A percentile compares a stretch with the other conserved stretches of the same genome.
These are phyloP conservation scores for Grosmannia clavigera DNA, from an alignment of 2,329 filamentous ascomycete species.

Conservation along the genomic window DNA sequence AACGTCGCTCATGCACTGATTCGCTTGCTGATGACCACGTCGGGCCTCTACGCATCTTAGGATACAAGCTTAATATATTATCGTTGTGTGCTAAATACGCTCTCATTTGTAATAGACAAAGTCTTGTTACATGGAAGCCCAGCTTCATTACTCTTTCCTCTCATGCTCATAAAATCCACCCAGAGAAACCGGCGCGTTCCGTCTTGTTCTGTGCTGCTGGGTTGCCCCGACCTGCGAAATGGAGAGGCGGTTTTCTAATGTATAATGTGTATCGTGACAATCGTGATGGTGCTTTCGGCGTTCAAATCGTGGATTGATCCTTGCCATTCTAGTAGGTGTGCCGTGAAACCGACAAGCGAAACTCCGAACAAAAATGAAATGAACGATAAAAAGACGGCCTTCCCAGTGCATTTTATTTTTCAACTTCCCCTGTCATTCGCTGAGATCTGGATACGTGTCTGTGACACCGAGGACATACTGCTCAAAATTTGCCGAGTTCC, in stretches of 20 bases:
- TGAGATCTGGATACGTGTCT: constrained; percentile 22
- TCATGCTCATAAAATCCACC: not conserved
- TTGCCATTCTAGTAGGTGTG: not conserved
- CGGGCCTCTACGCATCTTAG: no score
- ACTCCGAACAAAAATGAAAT: not conserved
- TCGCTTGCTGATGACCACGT: not conserved
- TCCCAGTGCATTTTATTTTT: not conserved
- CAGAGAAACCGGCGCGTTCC: not conserved
- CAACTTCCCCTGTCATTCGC: not conserved
- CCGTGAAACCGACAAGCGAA: constrained; percentile 1
- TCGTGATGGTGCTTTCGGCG: not conserved
- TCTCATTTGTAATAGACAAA: no score
- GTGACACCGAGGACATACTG: constrained; percentile 6
- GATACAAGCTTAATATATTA: no score
- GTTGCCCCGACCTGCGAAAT: constrained; percentile 1
- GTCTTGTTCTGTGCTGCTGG: not conserved
- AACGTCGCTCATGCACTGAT: not conserved
- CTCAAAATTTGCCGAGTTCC: constrained; percentile 16
- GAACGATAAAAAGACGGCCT: not conserved
- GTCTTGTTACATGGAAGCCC: no score
- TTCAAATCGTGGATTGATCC: constrained; percentile 1
- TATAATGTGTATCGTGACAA: not conserved
- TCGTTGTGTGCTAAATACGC: no score
- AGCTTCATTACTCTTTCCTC: no score
- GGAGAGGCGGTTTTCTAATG: not conserved